These are phyloP conservation scores for Saxispiralis lemnorum DNA, from an alignment of 495 filamentous ascomycete species.

Conservation along the genomic window DNA sequence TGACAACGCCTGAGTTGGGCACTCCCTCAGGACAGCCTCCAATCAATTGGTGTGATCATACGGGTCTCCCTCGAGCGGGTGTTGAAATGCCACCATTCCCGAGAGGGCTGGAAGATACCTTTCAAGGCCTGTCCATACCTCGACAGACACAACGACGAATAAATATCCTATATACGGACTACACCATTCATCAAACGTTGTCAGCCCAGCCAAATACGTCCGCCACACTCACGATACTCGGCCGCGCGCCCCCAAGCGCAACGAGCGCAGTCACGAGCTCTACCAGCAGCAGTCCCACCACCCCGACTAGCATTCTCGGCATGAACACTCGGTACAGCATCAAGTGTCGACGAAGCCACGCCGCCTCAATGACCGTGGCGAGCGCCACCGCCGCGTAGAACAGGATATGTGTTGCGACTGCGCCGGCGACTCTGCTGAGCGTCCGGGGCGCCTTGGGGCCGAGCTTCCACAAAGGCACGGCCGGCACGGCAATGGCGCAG, in stretches of 20 bases:
- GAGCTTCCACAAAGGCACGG: constrained; percentile 74
- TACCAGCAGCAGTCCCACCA: constrained; percentile 50
- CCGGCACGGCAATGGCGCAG: constrained; percentile 56
- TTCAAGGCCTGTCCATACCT: too few species aligned
- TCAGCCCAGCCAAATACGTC: constrained; percentile 71
- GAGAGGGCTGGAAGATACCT: too few species aligned
- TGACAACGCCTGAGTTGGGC: too few species aligned
- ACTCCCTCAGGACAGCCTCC: too few species aligned
- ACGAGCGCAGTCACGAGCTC: constrained; percentile 57
- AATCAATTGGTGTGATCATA: too few species aligned
- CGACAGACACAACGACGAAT: too few species aligned
- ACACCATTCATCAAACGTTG: not conserved
- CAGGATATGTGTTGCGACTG: constrained; percentile 52
- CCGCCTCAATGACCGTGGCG: constrained; percentile 76
- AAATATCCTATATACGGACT: too few species aligned
- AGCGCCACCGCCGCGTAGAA: constrained; percentile 67
- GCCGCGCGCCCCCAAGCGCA: constrained; percentile 49
- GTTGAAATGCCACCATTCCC: too few species aligned
- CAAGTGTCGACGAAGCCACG: constrained; percentile 68
- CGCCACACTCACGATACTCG: constrained; percentile 55
- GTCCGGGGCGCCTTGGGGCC: constrained; percentile 36
- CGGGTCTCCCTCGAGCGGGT: too few species aligned
- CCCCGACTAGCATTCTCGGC: constrained; percentile 77
- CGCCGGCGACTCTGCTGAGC: constrained; percentile 50
- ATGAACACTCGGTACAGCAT: constrained; percentile 96